phyloP scores from a whole-genome alignment of 2,329 filamentous ascomycete species.

The Penicillium sp. region DNA sequence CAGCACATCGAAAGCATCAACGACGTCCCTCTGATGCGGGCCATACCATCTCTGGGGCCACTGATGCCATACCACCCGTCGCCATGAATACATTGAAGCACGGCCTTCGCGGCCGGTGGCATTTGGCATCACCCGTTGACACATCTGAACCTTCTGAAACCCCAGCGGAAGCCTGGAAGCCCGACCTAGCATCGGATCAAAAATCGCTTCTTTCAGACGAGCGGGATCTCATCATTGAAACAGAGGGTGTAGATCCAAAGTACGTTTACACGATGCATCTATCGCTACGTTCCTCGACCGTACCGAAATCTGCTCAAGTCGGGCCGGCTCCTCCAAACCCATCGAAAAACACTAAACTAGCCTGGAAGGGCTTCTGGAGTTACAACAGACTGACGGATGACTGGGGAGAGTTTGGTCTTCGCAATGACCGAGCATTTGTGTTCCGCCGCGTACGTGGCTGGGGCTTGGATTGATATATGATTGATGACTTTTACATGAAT shows the following conservation, averaged over 20 bases:
- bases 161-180: constrained; percentile 14
- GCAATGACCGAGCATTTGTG: constrained; percentile 61
- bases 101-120: constrained; percentile 66
- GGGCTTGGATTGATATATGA: constrained; percentile 41
- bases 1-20: constrained; percentile 37
- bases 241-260: constrained; percentile 73
- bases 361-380: constrained; percentile 88
- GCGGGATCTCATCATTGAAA: constrained; percentile 76
- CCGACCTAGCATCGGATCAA: constrained; percentile 38
- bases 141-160: constrained; percentile 24
- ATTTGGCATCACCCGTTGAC: constrained; percentile 54
- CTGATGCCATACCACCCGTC: constrained; percentile 38
- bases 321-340: constrained; percentile 35
- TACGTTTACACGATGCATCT: constrained; percentile 86
- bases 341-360: constrained; percentile 78
- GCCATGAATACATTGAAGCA: constrained; percentile 64
- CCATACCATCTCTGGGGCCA: constrained; percentile 25
- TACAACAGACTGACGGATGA: constrained; percentile 89
- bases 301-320: constrained; percentile 52
- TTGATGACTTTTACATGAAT: constrained; percentile 11
- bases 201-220: constrained; percentile 32
- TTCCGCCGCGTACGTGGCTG: constrained; percentile 64
- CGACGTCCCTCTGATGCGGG: constrained; percentile 45
- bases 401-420: constrained; percentile 75
- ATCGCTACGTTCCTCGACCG: constrained; percentile 59